Percentiles rank a stretch among this genome's conserved stretches.
Evolutionary conservation across 192 early-diverging fungal genomes (phyloP).

Genomic region (Radiomyces spectabilis): DNA sequence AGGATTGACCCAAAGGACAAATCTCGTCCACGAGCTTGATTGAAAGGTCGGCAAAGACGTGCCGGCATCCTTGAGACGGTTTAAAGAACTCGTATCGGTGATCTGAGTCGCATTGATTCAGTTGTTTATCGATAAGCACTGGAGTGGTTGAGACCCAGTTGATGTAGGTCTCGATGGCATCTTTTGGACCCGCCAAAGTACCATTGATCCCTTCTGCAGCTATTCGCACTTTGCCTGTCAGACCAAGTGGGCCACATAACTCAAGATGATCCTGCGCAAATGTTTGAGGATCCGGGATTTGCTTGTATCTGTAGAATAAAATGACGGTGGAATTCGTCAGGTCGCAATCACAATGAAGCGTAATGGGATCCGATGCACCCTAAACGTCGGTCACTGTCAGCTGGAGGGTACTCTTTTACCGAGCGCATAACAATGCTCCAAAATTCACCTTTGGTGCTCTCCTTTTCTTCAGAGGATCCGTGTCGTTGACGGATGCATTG

Average conservation of each 20-base stretch:
- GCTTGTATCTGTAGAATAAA: slow-evolving; percentile 40
- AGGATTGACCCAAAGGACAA: slow-evolving; percentile 48
- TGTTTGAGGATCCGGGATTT: slow-evolving; percentile 21
- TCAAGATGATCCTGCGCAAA: slow-evolving; percentile 31
- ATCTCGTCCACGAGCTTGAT: slow-evolving; percentile 59
- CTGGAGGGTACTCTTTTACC: background rate
- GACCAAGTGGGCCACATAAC: slow-evolving; percentile 16
- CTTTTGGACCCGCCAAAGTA: slow-evolving; percentile 46
- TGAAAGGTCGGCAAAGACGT: slow-evolving; percentile 51
- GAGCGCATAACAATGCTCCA: background rate
- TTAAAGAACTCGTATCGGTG: slow-evolving; percentile 50
- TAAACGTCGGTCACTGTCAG: background rate
- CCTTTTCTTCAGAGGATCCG: background rate
- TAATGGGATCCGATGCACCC: slow-evolving; percentile 37
- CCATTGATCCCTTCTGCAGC: slow-evolving; percentile 59
- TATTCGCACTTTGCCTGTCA: slow-evolving; percentile 46
- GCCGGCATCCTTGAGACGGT: slow-evolving; percentile 51
- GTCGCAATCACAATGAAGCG: slow-evolving; percentile 29
- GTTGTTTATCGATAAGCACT: background rate
- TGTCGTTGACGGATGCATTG: too few species aligned
- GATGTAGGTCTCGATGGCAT: slow-evolving; percentile 36
- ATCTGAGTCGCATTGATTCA: slow-evolving; percentile 4
- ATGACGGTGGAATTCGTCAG: slow-evolving; percentile 30
- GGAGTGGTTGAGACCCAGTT: slow-evolving; percentile 22
- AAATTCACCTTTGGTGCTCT: slow-evolving; percentile 12